Evolutionary conservation across 2,329 filamentous ascomycete genomes (phyloP).

Genomic region (Fusarium beomiforme): DNA sequence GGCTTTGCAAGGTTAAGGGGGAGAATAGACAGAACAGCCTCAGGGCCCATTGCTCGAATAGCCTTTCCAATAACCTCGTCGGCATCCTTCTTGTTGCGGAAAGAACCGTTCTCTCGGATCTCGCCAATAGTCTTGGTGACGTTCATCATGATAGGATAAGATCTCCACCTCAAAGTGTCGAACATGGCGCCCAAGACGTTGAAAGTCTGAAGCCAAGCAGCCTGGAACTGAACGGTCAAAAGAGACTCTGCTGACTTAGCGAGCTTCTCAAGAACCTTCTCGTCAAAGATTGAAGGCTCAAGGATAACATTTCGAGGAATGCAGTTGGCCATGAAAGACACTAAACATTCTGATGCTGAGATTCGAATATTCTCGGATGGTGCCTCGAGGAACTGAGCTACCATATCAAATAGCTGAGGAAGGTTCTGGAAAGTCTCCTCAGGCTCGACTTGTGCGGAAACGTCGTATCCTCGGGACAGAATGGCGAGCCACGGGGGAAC

Average conservation of each 20-base stretch:
- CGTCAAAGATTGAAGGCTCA: conserved; percentile 91
- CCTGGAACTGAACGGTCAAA: conserved; percentile 90
- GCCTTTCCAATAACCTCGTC: conserved; percentile 90
- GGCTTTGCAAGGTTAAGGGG: conserved; percentile 87
- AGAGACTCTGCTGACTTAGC: conserved; percentile 77
- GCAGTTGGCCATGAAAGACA: conserved; percentile 92
- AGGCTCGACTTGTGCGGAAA: conserved; percentile 86
- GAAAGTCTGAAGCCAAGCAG: conserved; percentile 95
- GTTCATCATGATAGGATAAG: conserved; percentile 79
- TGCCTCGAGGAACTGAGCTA: conserved; percentile 84
- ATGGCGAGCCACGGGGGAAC: conserved; percentile 97
- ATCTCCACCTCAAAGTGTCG: conserved; percentile 84
- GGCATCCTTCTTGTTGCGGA: conserved; percentile 93
- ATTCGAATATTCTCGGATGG: conserved; percentile 92
- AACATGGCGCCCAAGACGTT: conserved; percentile 88
- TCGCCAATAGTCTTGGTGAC: conserved; percentile 85
- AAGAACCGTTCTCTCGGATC: conserved; percentile 86
- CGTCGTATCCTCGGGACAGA: conserved; percentile 91
- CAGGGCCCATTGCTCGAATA: conserved; percentile 88
- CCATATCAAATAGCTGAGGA: conserved; percentile 82
- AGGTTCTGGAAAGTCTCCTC: conserved; percentile 93
- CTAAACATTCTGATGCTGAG: conserved; percentile 92
- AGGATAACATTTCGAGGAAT: conserved; percentile 84
- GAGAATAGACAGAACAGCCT: conserved; percentile 81
- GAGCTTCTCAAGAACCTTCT: conserved; percentile 86